phyloP scores from a whole-genome alignment of 2,329 filamentous ascomycete genomes.

The Botryosphaeria dothidea region DNA sequence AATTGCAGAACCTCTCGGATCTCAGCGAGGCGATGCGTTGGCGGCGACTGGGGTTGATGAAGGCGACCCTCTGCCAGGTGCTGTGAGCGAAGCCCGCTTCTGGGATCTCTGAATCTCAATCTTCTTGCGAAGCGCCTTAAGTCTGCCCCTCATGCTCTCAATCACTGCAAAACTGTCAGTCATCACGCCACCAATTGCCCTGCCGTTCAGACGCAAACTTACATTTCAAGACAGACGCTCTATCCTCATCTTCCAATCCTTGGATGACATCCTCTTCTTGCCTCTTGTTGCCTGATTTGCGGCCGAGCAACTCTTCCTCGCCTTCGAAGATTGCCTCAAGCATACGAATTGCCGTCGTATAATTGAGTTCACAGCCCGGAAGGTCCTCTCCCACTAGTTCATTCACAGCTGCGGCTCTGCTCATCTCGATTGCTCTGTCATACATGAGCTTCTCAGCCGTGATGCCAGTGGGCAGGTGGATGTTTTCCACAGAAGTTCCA shows the following conservation, averaged over 20 bases:
- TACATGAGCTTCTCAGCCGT: conserved; percentile 98
- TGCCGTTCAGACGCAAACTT: conserved; percentile 38
- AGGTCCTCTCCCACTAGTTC: conserved; percentile 93
- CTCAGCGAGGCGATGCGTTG: conserved; percentile 14
- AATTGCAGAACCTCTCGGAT: neutral
- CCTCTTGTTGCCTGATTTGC: conserved; percentile 47
- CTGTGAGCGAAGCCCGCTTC: conserved; percentile 30
- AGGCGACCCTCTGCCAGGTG: conserved; percentile 6
- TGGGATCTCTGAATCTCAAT: conserved; percentile 38
- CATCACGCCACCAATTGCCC: neutral
- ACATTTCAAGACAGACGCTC: conserved; percentile 73
- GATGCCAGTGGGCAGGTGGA: conserved; percentile 81
- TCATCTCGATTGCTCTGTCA: conserved; percentile 96
- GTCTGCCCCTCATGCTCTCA: conserved; percentile 46
- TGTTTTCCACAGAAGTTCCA: conserved; percentile 69
- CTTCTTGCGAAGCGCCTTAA: conserved; percentile 47
- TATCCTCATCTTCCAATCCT: conserved; percentile 67
- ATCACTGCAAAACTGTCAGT: conserved; percentile 38
- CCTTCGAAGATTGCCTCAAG: conserved; percentile 88
- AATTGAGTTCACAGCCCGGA: conserved; percentile 84
- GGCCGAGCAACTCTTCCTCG: conserved; percentile 60
- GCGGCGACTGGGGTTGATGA: conserved; percentile 9
- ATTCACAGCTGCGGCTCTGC: conserved; percentile 87
- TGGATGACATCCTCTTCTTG: conserved; percentile 51
- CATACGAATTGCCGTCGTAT: conserved; percentile 91